Conservation (phyloP, 2,329 filamentous ascomycete genomes). For the Mollisiaceae sp. region DNA sequence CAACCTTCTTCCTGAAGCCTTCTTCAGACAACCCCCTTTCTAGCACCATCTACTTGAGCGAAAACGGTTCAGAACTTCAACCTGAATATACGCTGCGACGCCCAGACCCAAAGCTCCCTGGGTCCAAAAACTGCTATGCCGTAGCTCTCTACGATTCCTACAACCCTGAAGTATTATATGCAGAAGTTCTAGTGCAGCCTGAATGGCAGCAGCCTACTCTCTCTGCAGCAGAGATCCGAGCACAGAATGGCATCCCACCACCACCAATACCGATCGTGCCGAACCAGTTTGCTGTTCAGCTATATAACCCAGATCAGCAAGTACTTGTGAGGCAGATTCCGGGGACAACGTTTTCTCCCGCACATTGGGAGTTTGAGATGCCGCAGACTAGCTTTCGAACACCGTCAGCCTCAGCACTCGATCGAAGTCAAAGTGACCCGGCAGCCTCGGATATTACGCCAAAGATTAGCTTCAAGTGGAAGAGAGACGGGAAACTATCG, state of each 20-base stretch:
- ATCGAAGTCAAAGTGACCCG: slow-evolving; percentile 71
- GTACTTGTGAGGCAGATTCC: slow-evolving; percentile 72
- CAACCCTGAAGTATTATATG: slow-evolving; percentile 81
- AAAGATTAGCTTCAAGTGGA: slow-evolving; percentile 86
- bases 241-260: slow-evolving; percentile 67
- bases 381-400: slow-evolving; percentile 83
- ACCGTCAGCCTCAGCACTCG: slow-evolving; percentile 79
- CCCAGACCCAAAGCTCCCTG: slow-evolving; percentile 71
- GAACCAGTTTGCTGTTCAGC: slow-evolving; percentile 78
- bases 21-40: slow-evolving; percentile 58
- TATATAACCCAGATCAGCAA: slow-evolving; percentile 93
- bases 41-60: slow-evolving; percentile 61
- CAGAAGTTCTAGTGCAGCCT: slow-evolving; percentile 82
- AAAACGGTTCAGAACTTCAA: slow-evolving; percentile 80
- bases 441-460: slow-evolving; percentile 62
- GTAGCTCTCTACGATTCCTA: slow-evolving; percentile 83
- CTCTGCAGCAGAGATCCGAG: slow-evolving; percentile 79
- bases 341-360: slow-evolving; percentile 79
- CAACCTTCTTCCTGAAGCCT: slow-evolving; percentile 64
- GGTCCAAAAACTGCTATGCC: slow-evolving; percentile 83
- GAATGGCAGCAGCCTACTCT: slow-evolving; percentile 85
- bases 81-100: slow-evolving; percentile 83
- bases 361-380: slow-evolving; percentile 91
- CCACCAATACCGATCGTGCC: slow-evolving; percentile 76
- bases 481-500: slow-evolving; percentile 81